A percentile compares a stretch with the other conserved stretches of the same genome.
These are phyloP conservation scores for Dictyostelium capitatum DNA, from an alignment of 78 protist genomes.

Conservation along the genomic window DNA sequence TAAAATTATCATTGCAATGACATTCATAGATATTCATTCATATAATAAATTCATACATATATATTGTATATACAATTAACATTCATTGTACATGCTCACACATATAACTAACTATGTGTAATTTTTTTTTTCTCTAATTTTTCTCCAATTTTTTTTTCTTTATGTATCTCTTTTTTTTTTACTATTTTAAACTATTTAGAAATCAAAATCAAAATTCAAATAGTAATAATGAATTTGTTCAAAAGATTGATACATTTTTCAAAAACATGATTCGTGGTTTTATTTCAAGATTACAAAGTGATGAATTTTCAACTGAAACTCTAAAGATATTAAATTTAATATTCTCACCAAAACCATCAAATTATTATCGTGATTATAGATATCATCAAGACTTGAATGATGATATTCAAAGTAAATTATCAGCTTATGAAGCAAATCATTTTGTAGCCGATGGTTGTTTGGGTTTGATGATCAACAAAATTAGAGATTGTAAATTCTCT, in stretches of 20 bases:
- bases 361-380: constrained; percentile 16
- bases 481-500: constrained; percentile 26
- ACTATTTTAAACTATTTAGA: neutral
- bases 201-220: neutral
- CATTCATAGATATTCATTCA: too few species aligned
- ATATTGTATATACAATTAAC: too few species aligned
- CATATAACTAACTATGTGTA: neutral
- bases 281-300: neutral
- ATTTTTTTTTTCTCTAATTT: neutral
- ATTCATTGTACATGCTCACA: too few species aligned
- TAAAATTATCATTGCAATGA: too few species aligned
- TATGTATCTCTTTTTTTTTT: neutral
- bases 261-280: neutral
- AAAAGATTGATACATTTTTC: neutral
- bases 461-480: neutral
- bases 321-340: constrained; percentile 2
- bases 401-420: neutral
- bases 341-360: constrained; percentile 20
- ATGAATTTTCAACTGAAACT: neutral
- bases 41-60: too few species aligned
- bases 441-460: constrained; percentile 17
- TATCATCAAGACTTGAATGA: neutral
- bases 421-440: neutral
- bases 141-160: neutral
- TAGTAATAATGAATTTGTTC: neutral